Base-by-base conservation (phyloP, 345 rosid genomes). In the Gossypioides kirkii region DNA sequence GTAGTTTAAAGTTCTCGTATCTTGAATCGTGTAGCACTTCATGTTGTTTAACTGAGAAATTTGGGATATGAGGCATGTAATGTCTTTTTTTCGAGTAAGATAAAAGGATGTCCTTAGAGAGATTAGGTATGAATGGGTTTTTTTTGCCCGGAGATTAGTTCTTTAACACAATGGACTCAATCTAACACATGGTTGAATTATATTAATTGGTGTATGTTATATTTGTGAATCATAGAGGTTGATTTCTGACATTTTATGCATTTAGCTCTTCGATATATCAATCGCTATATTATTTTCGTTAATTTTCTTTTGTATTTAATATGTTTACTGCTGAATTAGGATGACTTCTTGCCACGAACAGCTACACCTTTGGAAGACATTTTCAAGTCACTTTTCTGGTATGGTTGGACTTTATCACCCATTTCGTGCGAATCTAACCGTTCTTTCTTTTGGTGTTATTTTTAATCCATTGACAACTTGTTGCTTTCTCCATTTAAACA, bases 321-420 rank as follows among this genome's bases (percentile, higher is more conserved):
- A 16, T 73, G 58, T 36, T 18, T 47, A 17, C 2, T 61, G 58
- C 60, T 60, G 66, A 49, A 74, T 55, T 90, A 95, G 97, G 99
- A 95, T 86, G 99, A 95, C 79, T 95, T 92, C 84, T 87, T 95
- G 81, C 98, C 99, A 0, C 86, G 98, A 78, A 95, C 94, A 41
- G 94, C 99, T 68, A 95, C 98, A 13, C 98, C 99, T 20, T 74
- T 92, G 84, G 93, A 95, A 84, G 99, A 95, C 86, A 92, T 95
- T 75, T 95, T 95, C 94, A 91, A 91, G 84, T 95, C 98, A 65
- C 90, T 95, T 73, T 91, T 92, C 97, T 95, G 99, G 99, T 91
- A 89, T 64, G 23, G 60, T 61, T 63, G 50, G 49, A 36, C 47
- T 61, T 38, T 38, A 63, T 72, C 23, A 25, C 22, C 46, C 59